Percentiles rank a stretch among this genome's conserved stretches.
phyloP scores from a whole-genome alignment of 176 grass and related monocot species.

The Oryza longistaminata region DNA sequence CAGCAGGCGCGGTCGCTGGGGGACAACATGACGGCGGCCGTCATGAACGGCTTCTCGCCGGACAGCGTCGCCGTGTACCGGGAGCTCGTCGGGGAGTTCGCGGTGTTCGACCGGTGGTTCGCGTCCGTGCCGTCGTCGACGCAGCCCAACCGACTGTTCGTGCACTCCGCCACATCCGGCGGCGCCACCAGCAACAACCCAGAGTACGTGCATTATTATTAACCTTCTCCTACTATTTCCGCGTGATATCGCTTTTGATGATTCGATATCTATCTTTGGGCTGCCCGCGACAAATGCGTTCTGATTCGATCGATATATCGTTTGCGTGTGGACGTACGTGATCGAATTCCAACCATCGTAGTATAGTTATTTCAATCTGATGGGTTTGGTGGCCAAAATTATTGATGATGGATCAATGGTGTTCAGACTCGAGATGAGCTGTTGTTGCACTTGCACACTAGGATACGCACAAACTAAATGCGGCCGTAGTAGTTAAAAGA shows the following conservation, averaged over 20 bases:
- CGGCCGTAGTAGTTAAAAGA: not conserved
- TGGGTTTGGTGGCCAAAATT: not conserved
- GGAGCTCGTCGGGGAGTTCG: conserved; percentile 80
- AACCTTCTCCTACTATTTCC: not conserved
- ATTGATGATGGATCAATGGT: not conserved
- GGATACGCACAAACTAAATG: not conserved
- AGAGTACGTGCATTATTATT: conserved; percentile 2
- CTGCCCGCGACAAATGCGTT: not conserved
- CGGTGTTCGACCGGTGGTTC: conserved; percentile 93
- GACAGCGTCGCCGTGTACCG: conserved; percentile 83
- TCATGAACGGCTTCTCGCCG: conserved; percentile 85
- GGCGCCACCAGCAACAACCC: conserved; percentile 87
- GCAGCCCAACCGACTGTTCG: conserved; percentile 88
- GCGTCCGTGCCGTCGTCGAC: conserved; percentile 88
- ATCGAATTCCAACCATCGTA: not conserved
- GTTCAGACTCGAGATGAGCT: not conserved
- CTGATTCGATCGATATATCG: not conserved
- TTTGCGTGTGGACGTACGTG: not conserved
- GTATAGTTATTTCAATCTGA: not conserved
- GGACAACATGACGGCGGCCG: conserved; percentile 61
- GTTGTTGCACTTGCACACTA: not conserved
- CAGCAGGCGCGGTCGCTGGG: conserved; percentile 81
- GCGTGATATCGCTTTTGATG: not conserved
- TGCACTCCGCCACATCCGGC: conserved; percentile 83
- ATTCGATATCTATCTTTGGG: not conserved